Conservation (phyloP, 495 filamentous ascomycete genomes). For the Penicillium cinerascens region DNA sequence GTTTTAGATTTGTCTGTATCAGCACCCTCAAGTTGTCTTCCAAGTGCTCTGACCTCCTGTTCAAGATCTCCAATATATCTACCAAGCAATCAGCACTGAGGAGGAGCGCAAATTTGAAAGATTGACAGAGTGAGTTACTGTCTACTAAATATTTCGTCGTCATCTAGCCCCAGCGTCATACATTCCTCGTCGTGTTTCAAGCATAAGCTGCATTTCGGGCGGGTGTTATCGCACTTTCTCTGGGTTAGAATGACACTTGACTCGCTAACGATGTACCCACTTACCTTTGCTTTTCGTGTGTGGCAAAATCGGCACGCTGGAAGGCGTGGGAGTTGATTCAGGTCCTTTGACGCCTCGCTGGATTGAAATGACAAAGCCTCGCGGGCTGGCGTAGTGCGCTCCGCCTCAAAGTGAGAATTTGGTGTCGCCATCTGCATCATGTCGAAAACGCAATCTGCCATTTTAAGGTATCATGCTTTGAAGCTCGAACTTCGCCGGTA, state of each 20-base stretch:
- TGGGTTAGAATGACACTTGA: neutral
- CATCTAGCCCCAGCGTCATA: constrained; percentile 18
- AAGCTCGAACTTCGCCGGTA: too few species aligned
- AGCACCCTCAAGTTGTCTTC: too few species aligned
- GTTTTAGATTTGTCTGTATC: too few species aligned
- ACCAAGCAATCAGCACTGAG: too few species aligned
- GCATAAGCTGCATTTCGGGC: constrained; percentile 24
- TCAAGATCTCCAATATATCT: constrained; percentile 27
- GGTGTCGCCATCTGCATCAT: too few species aligned
- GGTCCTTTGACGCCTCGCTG: too few species aligned
- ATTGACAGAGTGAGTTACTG: constrained; percentile 10
- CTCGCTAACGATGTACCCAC: neutral
- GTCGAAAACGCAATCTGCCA: too few species aligned
- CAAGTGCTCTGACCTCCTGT: constrained; percentile 11
- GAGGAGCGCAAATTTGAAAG: too few species aligned
- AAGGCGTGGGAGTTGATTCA: constrained; percentile 13
- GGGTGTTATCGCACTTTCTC: constrained; percentile 23
- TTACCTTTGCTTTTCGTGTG: constrained; percentile 26
- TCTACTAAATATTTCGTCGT: constrained; percentile 14
- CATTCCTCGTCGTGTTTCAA: constrained; percentile 19
- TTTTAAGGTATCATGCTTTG: too few species aligned
- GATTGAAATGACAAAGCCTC: too few species aligned
- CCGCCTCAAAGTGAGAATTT: too few species aligned
- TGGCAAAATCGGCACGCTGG: constrained; percentile 30
- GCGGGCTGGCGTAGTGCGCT: too few species aligned